Percentiles rank a stretch among this genome's conserved stretches.
phyloP scores from a whole-genome alignment of 768 basidiomycete genomes.

The Suillus brevipes region DNA sequence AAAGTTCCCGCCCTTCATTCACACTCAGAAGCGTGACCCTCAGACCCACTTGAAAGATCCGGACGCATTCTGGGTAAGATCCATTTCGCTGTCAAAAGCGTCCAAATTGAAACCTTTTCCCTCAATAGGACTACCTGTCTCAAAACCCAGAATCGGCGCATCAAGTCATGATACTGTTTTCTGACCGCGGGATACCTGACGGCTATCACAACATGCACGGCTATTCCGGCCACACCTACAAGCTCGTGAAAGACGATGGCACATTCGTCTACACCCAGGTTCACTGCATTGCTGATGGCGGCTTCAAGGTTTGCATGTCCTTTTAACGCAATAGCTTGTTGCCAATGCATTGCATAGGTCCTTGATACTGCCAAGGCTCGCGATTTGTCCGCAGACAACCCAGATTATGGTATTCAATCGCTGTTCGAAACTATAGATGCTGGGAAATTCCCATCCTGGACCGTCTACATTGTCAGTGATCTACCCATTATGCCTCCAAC shows the following conservation, averaged over 20 bases:
- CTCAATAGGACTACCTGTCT: slow-evolving; percentile 76
- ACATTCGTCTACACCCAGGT: slow-evolving; percentile 86
- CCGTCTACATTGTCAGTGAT: slow-evolving; percentile 72
- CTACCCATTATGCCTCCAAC: neutral
- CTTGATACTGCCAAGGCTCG: slow-evolving; percentile 67
- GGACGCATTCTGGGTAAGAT: slow-evolving; percentile 78
- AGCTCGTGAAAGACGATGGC: slow-evolving; percentile 83
- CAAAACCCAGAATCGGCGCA: slow-evolving; percentile 90
- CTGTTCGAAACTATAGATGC: slow-evolving; percentile 83
- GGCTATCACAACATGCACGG: slow-evolving; percentile 89
- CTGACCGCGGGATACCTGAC: slow-evolving; percentile 93
- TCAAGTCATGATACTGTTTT: slow-evolving; percentile 87
- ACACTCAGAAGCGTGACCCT: slow-evolving; percentile 90
- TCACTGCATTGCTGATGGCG: slow-evolving; percentile 75
- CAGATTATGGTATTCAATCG: slow-evolving; percentile 80
- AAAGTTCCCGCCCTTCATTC: slow-evolving; percentile 93
- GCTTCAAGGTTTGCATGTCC: slow-evolving; percentile 62
- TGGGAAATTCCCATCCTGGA: slow-evolving; percentile 83
- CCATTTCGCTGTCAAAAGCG: slow-evolving; percentile 19
- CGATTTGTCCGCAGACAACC: slow-evolving; percentile 68
- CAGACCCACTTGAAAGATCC: slow-evolving; percentile 89
- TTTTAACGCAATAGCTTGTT: neutral
- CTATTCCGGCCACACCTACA: slow-evolving; percentile 91
- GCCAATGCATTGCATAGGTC: slow-evolving; percentile 45
- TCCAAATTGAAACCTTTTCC: slow-evolving; percentile 31